These are phyloP conservation scores for Lentinula edodes DNA, from an alignment of 768 basidiomycete genomes.

Conservation along the genomic window DNA sequence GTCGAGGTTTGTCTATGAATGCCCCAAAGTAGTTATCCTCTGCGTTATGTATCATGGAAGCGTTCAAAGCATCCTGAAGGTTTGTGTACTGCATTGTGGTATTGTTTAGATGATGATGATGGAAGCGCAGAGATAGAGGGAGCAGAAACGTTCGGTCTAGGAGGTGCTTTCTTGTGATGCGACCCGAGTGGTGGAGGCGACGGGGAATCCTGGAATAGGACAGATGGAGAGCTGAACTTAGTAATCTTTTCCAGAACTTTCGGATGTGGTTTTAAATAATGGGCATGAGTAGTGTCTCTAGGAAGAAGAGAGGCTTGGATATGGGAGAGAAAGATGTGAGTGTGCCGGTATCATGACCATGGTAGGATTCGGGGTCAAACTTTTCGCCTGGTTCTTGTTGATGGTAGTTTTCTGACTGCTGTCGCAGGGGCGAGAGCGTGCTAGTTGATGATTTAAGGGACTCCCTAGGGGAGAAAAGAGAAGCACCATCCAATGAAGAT, in stretches of 20 bases:
- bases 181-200: background rate
- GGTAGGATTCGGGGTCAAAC: background rate
- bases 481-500: background rate
- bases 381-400: background rate
- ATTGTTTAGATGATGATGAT: background rate
- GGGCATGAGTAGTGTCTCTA: background rate
- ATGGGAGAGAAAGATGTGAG: background rate
- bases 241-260: background rate
- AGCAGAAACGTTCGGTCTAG: background rate
- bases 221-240: background rate
- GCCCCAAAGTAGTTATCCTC: background rate
- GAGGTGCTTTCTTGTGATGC: background rate
- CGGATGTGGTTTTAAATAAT: background rate
- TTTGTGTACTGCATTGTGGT: background rate
- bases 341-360: background rate
- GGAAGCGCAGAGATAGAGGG: background rate
- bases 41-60: background rate
- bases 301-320: background rate
- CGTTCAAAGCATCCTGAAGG: background rate
- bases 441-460: background rate
- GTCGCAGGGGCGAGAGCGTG: background rate
- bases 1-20: background rate
- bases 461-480: background rate
- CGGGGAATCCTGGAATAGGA: background rate
- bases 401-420: background rate